Base-by-base conservation (phyloP, 345 rosid species). In the Lepidium didymum region DNA sequence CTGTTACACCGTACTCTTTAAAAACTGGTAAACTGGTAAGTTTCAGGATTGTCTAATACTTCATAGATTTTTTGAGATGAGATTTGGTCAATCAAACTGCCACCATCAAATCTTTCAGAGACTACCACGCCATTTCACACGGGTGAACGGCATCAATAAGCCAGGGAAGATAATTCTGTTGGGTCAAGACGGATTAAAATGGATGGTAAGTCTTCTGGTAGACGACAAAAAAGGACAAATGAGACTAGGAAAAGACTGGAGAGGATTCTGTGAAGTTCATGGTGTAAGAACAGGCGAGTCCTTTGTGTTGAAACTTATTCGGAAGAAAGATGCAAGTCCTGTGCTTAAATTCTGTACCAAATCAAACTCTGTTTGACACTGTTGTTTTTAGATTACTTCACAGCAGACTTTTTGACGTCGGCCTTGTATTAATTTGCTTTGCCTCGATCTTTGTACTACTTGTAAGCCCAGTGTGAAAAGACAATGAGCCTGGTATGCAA, bases 241-340 rank as follows among this genome's bases (percentile, higher is more conserved):
- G 72, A 47, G 66, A 33, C 7, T 73, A 40, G 65, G 70, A 72
- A 64, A 33, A 16, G 60, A 16, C 64, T 65, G 77, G 67, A 73
- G 21, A 59, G 62, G 50, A 12, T 73, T 73, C 29, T 65, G 55
- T 35, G 10, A 67, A 33, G 56, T 15, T 59, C 57, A 73, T 25
- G 68, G 49, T 10, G 56, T 67, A n/a, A 42, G 51, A 56, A 42
- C 58, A n/a, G 67, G 67, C 0, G 62, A 59, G 59, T 43, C 72
- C 6, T 73, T 73, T 43, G 38, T 40, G 49, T 33, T 67, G 62
- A 68, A 73, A 66, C 60, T 67, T 18, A 11, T 73, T 11, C 6
- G 45, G 55, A 14, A 19, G 12, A 25, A 70, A 34, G 41, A 58
- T 33, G 64, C 14, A 49, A 12, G 12, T 65, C 77, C 53, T 18